Conservation (phyloP, 1,139 yeast genomes). For the Petasospora rhodanensis region DNA sequence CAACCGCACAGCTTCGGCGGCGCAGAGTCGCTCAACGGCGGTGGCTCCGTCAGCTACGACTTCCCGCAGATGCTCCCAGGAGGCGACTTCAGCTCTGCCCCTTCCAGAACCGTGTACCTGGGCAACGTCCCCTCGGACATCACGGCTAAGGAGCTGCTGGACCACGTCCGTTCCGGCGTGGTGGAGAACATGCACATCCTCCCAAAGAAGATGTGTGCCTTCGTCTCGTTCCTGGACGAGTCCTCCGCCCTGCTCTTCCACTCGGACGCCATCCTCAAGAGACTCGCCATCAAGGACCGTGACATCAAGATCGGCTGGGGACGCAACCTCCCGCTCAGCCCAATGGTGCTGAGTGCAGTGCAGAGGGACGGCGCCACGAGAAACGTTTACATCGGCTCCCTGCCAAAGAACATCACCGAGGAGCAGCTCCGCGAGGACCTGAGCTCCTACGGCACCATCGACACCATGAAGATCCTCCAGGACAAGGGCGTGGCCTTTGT, state of each 20-base stretch:
- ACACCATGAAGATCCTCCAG: slow-evolving; percentile 68
- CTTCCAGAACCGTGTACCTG: slow-evolving; percentile 82
- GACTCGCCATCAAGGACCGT: slow-evolving; percentile 45
- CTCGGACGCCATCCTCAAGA: slow-evolving; percentile 51
- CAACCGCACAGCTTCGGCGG: slow-evolving; percentile 3
- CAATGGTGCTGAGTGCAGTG: slow-evolving; percentile 68
- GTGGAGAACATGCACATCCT: slow-evolving; percentile 63
- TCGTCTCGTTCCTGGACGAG: slow-evolving; percentile 49
- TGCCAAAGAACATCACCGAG: slow-evolving; percentile 58
- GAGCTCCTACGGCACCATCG: slow-evolving; percentile 73
- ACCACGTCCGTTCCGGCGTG: slow-evolving; percentile 88
- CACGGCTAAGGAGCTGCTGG: slow-evolving; percentile 75
- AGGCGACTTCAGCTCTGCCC: slow-evolving; percentile 42
- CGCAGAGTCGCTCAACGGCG: slow-evolving; percentile 2
- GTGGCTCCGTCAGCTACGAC: slow-evolving; percentile 3
- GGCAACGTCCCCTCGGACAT: slow-evolving; percentile 86
- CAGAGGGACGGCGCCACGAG: slow-evolving; percentile 88
- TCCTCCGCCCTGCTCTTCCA: slow-evolving; percentile 51
- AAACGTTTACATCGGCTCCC: slow-evolving; percentile 78
- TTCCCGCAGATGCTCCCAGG: slow-evolving; percentile 11
- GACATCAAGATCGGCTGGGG: slow-evolving; percentile 78
- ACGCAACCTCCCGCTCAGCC: slow-evolving; percentile 59
- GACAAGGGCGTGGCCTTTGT: slow-evolving; percentile 83
- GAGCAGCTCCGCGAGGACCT: slow-evolving; percentile 63
- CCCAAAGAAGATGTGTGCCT: slow-evolving; percentile 51